Evolutionary conservation across 768 basidiomycete species (phyloP).

Genomic region (Boletus speciosus): DNA sequence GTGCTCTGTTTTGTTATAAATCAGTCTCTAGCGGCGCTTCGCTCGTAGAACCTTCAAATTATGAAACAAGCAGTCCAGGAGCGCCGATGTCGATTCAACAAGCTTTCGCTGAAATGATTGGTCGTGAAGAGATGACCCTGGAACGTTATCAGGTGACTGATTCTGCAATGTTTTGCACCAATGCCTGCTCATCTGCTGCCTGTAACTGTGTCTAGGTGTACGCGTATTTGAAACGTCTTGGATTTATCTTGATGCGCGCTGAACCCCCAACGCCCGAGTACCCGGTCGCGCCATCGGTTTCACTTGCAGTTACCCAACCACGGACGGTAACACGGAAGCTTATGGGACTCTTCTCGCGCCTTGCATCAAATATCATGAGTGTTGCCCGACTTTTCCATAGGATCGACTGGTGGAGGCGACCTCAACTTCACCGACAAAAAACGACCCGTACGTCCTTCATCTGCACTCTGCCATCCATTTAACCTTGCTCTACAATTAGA

Average conservation of each 20-base stretch:
- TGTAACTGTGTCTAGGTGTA: constrained; percentile 61
- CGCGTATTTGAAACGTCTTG: constrained; percentile 86
- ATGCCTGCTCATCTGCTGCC: background rate
- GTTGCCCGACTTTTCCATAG: constrained; percentile 1
- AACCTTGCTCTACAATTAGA: constrained; percentile 38
- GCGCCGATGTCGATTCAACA: constrained; percentile 90
- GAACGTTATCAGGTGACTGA: constrained; percentile 80
- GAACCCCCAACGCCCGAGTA: constrained; percentile 55
- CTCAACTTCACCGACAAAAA: constrained; percentile 50
- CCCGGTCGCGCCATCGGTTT: constrained; percentile 41
- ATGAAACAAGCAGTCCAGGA: constrained; percentile 47
- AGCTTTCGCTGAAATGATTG: constrained; percentile 83
- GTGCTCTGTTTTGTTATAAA: constrained; percentile 83
- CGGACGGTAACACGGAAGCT: background rate
- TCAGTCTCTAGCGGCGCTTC: constrained; percentile 33
- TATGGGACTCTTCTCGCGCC: constrained; percentile 9
- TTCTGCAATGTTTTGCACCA: constrained; percentile 6
- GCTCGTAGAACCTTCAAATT: constrained; percentile 1
- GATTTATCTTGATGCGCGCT: constrained; percentile 84
- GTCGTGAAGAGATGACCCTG: constrained; percentile 67
- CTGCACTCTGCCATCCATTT: background rate
- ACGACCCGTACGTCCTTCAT: constrained; percentile 44
- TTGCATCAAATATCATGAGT: constrained; percentile 5
- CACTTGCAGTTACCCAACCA: constrained; percentile 6
- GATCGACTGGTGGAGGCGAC: constrained; percentile 65